A percentile compares a stretch with the other conserved stretches of the same genome.
phyloP scores from a whole-genome alignment of 176 grass and related monocot species.

The Eleusine indica region DNA sequence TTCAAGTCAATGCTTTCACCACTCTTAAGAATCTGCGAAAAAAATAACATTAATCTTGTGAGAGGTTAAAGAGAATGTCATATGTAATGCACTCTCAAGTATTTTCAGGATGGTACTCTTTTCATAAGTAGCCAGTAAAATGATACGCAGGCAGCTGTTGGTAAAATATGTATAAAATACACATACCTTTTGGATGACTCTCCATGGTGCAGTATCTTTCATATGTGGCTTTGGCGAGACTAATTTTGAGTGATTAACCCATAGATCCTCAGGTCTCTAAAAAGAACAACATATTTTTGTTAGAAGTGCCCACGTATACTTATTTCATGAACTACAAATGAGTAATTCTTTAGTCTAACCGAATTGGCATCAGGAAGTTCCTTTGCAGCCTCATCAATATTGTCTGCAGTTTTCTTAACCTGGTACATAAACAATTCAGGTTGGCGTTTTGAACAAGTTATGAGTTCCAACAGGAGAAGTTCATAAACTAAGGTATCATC shows the following conservation, averaged over 20 bases:
- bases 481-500: background rate
- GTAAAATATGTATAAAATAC: constrained; percentile 7
- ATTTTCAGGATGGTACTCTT: background rate
- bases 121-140: constrained; percentile 23
- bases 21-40: constrained; percentile 65
- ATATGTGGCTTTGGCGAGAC: constrained; percentile 90
- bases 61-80: constrained; percentile 18
- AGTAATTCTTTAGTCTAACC: constrained; percentile 49
- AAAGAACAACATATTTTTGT: constrained; percentile 37
- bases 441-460: background rate
- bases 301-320: constrained; percentile 22
- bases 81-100: background rate
- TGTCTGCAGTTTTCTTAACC: constrained; percentile 92
- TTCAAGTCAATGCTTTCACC: constrained; percentile 81
- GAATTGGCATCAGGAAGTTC: constrained; percentile 98
- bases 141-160: constrained; percentile 9
- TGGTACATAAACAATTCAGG: constrained; percentile 30
- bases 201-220: constrained; percentile 76
- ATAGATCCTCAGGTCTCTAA: constrained; percentile 88
- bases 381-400: constrained; percentile 86
- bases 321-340: constrained; percentile 15
- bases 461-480: background rate
- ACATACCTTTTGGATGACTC: constrained; percentile 82
- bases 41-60: constrained; percentile 35
- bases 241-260: constrained; percentile 86